These are phyloP conservation scores for Trichocladium antarcticum DNA, from an alignment of 495 filamentous ascomycete species.

Conservation along the genomic window DNA sequence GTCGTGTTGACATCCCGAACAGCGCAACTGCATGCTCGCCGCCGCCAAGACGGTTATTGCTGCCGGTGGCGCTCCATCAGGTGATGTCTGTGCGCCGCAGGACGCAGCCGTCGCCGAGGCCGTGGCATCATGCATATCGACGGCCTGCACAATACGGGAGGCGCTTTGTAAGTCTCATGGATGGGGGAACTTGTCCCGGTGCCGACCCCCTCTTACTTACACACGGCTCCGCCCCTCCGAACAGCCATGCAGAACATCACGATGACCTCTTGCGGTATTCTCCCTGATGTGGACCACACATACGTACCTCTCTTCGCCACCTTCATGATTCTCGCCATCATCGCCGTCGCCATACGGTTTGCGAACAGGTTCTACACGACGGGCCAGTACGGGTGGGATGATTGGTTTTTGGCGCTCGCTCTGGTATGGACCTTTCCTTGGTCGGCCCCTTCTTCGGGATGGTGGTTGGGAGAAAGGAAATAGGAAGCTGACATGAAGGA, in stretches of 20 bases:
- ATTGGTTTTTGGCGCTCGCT: constrained; percentile 10
- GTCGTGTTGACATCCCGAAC: too few species aligned
- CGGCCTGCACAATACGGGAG: background rate
- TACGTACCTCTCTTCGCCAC: constrained; percentile 1
- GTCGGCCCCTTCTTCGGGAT: too few species aligned
- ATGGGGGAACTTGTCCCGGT: background rate
- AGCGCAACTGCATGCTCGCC: background rate
- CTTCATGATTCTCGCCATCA: constrained; percentile 9
- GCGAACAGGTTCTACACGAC: constrained; percentile 5
- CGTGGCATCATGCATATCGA: background rate
- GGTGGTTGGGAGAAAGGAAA: background rate
- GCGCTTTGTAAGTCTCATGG: background rate
- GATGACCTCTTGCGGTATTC: constrained; percentile 2
- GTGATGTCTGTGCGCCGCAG: background rate
- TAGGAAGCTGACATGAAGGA: background rate
- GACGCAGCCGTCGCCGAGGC: background rate
- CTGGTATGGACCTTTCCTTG: background rate
- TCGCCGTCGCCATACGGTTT: background rate
- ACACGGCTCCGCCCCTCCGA: too few species aligned
- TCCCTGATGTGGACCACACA: background rate
- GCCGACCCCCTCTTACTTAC: background rate
- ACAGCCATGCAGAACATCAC: constrained; percentile 14
- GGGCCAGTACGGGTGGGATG: constrained; percentile 8
- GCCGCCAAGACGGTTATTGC: background rate
- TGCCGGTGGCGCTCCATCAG: background rate